A percentile compares a stretch with the other conserved stretches of the same genome.
These are phyloP conservation scores for Marchantia paleacea DNA, from an alignment of 225 moss, liverwort and hornwort species.

Conservation along the genomic window DNA sequence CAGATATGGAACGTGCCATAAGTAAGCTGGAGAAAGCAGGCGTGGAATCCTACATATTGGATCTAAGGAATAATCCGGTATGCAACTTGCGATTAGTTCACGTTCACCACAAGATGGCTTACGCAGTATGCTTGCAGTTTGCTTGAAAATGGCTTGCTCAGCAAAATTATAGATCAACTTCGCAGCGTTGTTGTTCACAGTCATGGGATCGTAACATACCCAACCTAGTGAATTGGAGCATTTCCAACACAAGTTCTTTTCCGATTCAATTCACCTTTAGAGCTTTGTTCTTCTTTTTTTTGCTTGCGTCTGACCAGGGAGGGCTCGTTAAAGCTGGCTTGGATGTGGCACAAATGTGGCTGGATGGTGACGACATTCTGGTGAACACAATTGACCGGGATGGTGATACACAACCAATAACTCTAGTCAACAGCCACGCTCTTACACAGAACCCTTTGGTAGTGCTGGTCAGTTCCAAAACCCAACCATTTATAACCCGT, in stretches of 20 bases:
- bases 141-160: not conserved
- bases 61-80: constrained; percentile 97
- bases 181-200: not conserved
- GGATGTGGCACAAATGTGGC: constrained; percentile 98
- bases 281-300: not conserved
- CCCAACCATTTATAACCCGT: too few relatives aligned
- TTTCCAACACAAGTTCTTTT: too few relatives aligned
- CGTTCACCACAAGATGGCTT: not conserved
- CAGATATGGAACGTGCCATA: constrained; percentile 82
- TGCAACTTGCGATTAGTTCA: constrained; percentile 4
- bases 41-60: constrained; percentile 84
- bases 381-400: constrained; percentile 93
- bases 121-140: not conserved
- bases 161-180: not conserved
- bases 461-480: constrained; percentile 51
- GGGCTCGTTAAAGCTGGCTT: constrained; percentile 93
- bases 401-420: constrained; percentile 77
- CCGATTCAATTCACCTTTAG: too few relatives aligned
- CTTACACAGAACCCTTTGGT: constrained; percentile 85
- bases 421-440: constrained; percentile 78
- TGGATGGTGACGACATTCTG: constrained; percentile 80
- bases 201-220: not conserved
- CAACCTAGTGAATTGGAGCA: not conserved
- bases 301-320: constrained; percentile 52
- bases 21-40: constrained; percentile 61